Conservation (phyloP, 495 filamentous ascomycete species). For the Daldinia vernicosa region DNA sequence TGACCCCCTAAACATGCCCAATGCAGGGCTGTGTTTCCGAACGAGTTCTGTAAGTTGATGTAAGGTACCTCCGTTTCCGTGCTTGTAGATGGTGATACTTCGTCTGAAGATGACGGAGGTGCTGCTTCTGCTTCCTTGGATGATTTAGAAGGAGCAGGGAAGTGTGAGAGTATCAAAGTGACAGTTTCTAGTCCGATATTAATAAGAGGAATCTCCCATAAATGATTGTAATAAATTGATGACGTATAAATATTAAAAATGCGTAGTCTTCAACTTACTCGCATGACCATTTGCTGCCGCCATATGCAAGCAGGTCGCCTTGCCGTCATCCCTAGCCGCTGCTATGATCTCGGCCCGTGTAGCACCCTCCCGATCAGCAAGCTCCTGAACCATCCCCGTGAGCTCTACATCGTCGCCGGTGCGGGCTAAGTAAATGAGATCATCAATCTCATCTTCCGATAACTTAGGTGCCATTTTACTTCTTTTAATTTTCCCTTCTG, state of each 20-base stretch:
- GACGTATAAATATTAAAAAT: neutral
- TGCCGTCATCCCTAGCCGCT: conserved; percentile 72
- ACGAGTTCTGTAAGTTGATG: conserved; percentile 74
- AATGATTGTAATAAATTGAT: neutral
- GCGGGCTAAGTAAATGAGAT: conserved; percentile 86
- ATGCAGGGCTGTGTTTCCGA: conserved; percentile 89
- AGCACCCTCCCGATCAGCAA: conserved; percentile 64
- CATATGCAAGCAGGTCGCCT: conserved; percentile 85
- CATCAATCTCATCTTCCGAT: conserved; percentile 81
- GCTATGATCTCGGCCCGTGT: conserved; percentile 66
- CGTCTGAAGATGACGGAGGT: conserved; percentile 58
- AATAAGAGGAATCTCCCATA: neutral
- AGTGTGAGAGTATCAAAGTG: conserved; percentile 51
- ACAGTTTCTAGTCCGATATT: conserved; percentile 49
- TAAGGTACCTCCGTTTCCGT: conserved; percentile 52
- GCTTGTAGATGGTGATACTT: conserved; percentile 44
- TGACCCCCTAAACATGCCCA: conserved; percentile 93
- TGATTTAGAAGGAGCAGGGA: conserved; percentile 41
- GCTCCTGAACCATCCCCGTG: conserved; percentile 62
- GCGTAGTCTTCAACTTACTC: conserved; percentile 59
- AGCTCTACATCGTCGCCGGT: conserved; percentile 77
- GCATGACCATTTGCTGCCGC: conserved; percentile 86
- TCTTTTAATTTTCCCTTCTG: neutral
- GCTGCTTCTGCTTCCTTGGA: conserved; percentile 37
- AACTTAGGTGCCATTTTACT: conserved; percentile 61